A percentile compares a stretch with the other conserved stretches of the same genome.
Evolutionary conservation across 805 yeast species (phyloP).

Genomic region (Kazachstania viticola): DNA sequence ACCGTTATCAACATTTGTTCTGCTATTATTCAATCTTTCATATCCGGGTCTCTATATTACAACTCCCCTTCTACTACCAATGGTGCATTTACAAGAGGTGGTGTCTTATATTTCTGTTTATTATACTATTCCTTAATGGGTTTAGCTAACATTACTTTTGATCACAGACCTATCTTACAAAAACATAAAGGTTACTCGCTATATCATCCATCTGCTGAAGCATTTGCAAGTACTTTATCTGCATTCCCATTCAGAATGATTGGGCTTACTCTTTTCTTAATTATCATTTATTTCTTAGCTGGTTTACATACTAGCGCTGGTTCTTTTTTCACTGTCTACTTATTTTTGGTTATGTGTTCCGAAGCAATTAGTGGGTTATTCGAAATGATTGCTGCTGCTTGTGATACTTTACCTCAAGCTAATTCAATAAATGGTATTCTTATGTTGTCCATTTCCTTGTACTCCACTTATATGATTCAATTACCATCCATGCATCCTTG

Average conservation of each 20-base stretch:
- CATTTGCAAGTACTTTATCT: constrained; percentile 48
- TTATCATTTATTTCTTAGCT: constrained; percentile 49
- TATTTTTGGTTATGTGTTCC: constrained; percentile 27
- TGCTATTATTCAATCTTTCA: constrained; percentile 41
- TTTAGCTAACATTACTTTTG: constrained; percentile 38
- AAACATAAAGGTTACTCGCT: constrained; percentile 65
- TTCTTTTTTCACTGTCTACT: constrained; percentile 39
- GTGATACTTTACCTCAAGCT: constrained; percentile 40
- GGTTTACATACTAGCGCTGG: constrained; percentile 40
- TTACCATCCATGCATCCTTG: constrained; percentile 49
- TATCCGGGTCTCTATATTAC: constrained; percentile 53
- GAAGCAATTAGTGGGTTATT: constrained; percentile 31
- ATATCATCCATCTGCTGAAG: constrained; percentile 71
- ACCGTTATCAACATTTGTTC: constrained; percentile 21
- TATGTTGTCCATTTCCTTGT: constrained; percentile 38
- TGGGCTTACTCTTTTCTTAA: constrained; percentile 33
- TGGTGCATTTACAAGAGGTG: constrained; percentile 58
- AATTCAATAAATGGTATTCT: constrained; percentile 45
- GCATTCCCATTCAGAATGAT: constrained; percentile 52
- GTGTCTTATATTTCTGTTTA: constrained; percentile 48
- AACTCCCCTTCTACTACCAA: constrained; percentile 37
- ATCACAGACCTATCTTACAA: constrained; percentile 47
- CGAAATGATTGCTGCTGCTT: constrained; percentile 39
- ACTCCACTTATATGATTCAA: constrained; percentile 54
- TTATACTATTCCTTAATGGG: constrained; percentile 42